These are phyloP conservation scores for Auricularia heimuer DNA, from an alignment of 768 basidiomycete genomes.

Conservation along the genomic window DNA sequence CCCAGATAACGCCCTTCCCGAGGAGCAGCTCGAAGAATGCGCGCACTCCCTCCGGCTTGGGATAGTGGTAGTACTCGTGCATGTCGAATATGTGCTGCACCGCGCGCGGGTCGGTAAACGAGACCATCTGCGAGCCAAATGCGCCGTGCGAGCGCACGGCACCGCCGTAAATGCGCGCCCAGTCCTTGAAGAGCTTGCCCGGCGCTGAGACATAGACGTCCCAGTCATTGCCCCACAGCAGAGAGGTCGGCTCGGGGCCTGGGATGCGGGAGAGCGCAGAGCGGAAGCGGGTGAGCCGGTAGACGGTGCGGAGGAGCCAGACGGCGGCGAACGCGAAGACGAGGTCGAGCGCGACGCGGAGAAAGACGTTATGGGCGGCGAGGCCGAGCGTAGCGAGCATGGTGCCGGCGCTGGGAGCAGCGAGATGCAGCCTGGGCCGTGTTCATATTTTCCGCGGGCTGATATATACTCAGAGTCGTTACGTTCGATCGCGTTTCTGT, in stretches of 20 bases:
- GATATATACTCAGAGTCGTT: too few species aligned
- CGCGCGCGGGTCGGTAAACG: constrained; percentile 44
- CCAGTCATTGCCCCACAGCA: constrained; percentile 50
- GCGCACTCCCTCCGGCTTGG: constrained; percentile 52
- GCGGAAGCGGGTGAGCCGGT: not conserved
- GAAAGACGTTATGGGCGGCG: not conserved
- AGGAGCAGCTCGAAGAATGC: constrained; percentile 53
- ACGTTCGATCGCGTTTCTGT: too few species aligned
- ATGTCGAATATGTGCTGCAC: constrained; percentile 44
- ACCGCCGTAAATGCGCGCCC: constrained; percentile 47
- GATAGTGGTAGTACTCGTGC: constrained; percentile 44
- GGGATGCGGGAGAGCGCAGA: constrained; percentile 29
- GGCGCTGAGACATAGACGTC: constrained; percentile 40
- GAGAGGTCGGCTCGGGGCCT: constrained; percentile 39
- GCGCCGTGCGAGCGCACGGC: constrained; percentile 47
- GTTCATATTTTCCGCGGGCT: too few species aligned
- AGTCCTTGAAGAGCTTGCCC: constrained; percentile 40
- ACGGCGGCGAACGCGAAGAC: not conserved
- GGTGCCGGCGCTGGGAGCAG: not conserved
- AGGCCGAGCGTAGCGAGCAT: not conserved
- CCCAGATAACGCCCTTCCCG: constrained; percentile 56
- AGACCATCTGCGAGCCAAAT: constrained; percentile 49
- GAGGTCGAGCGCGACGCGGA: not conserved
- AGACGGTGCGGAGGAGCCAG: not conserved
- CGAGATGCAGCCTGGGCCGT: not conserved